phyloP scores from a whole-genome alignment of 768 basidiomycete genomes.

The Tricholoma terreum region DNA sequence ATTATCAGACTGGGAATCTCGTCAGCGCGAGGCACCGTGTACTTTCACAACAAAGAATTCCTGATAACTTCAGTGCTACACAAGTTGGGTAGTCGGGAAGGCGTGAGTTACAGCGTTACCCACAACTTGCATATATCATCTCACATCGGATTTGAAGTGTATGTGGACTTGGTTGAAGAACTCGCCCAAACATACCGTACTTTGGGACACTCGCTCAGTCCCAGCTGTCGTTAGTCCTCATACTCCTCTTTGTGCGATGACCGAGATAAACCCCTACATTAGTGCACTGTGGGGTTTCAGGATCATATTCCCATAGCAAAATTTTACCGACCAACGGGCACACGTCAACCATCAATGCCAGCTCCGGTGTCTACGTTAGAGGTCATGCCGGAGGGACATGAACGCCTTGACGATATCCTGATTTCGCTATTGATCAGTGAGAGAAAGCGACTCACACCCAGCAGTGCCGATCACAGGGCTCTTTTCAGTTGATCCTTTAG shows the following conservation, averaged over 20 bases:
- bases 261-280: background rate
- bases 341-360: background rate
- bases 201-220: background rate
- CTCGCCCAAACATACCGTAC: background rate
- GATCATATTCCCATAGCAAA: background rate
- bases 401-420: background rate
- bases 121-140: background rate
- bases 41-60: no score
- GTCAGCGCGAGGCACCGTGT: no score
- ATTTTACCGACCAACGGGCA: background rate
- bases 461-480: background rate
- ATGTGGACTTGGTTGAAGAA: background rate
- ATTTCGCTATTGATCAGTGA: background rate
- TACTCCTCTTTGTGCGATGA: background rate
- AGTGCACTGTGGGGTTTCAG: background rate
- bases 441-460: background rate
- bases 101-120: background rate
- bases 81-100: background rate
- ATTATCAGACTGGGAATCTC: no score
- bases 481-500: background rate
- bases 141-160: background rate
- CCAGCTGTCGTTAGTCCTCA: background rate
- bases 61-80: background rate
- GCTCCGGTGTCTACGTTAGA: background rate
- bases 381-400: background rate